Evolutionary conservation across 2,329 filamentous ascomycete species (phyloP), one percentile per base, ranked within the genome.

Genomic region (Fusarium haematococcum): DNA sequence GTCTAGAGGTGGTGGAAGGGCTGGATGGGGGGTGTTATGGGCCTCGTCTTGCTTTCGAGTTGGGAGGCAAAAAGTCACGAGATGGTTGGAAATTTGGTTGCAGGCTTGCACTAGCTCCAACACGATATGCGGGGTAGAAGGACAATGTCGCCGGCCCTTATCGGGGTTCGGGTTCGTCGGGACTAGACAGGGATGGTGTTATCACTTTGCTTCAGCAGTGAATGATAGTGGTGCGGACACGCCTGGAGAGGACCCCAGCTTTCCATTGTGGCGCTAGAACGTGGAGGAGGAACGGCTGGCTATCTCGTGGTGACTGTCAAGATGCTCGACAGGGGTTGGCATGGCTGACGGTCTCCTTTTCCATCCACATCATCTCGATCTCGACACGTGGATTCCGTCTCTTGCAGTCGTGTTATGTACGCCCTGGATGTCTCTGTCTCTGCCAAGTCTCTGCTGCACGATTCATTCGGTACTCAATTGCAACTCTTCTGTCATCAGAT

Each of bases 41-140:
- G 56, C n/a, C 30, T 33, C 30, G 52, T 35, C 52, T 56, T 56
- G n/a, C n/a, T 37, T 25, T 57, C 52, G 30, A 57, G 20, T 23
- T 23, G 35, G 56, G 56, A 39, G 56, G 35, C 56, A 27, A 25
- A 59, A 25, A 61, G 58, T 61, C 58, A 61, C 58, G 58, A 61
- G 58, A 61, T 61, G 41, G 58, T 61, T 41, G 48, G 43, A 48
- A 61, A 45, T n/a, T 61, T 61, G 58, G 37, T 23, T 45, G 57
- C 57, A 16, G 27, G 37, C 32, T 41, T 39, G 57, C 58, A 61
- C 23, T 43, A 61, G 58, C 58, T 25, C 58, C 27, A 61, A 61
- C 30, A n/a, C 18, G 18, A 23, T 45, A 61, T 61, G 58, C 58
- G 58, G 58, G 58, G 58, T 61, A 61, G 23, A n/a, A 45, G 25